Conservation (phyloP, 441 rosid genomes). For the Raphanus hybrid region DNA sequence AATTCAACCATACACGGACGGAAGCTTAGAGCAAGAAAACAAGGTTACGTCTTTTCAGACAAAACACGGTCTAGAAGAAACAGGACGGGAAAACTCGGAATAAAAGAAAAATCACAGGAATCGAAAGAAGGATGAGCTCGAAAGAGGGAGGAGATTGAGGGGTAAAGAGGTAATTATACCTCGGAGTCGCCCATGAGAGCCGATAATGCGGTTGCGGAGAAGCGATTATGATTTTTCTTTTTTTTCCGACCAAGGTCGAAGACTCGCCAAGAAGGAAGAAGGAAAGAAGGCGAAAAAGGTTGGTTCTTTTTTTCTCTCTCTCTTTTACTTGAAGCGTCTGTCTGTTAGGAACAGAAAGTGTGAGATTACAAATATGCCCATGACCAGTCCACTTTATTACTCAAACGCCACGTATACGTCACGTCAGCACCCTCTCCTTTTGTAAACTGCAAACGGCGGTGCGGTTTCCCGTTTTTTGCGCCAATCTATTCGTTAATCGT, state of each 20-base stretch:
- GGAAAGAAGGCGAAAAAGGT: constrained; percentile 21
- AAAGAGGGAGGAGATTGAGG: constrained; percentile 32
- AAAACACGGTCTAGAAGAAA: constrained; percentile 11
- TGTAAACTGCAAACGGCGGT: constrained; percentile 40
- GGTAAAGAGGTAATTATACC: constrained; percentile 51
- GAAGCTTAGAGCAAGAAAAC: not conserved
- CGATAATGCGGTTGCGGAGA: constrained; percentile 39
- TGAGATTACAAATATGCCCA: constrained; percentile 43
- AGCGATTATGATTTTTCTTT: constrained; percentile 31
- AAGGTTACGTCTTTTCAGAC: not conserved
- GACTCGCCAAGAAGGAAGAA: constrained; percentile 36
- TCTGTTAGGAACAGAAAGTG: constrained; percentile 82
- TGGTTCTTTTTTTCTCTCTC: constrained; percentile 36
- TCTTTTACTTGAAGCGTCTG: constrained; percentile 53
- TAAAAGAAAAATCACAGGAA: not conserved
- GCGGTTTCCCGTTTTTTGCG: constrained; percentile 43
- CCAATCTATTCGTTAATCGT: constrained; percentile 13
- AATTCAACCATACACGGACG: constrained; percentile 11
- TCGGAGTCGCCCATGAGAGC: constrained; percentile 70
- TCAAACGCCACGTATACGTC: constrained; percentile 39
- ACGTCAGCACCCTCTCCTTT: constrained; percentile 19
- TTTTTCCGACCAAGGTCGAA: constrained; percentile 51
- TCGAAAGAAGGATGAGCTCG: constrained; percentile 1
- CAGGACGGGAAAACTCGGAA: constrained; percentile 22
- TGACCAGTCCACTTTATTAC: constrained; percentile 28